These are phyloP conservation scores for Gyromitra esculenta DNA, from an alignment of 2,329 filamentous ascomycete species.

Conservation along the genomic window DNA sequence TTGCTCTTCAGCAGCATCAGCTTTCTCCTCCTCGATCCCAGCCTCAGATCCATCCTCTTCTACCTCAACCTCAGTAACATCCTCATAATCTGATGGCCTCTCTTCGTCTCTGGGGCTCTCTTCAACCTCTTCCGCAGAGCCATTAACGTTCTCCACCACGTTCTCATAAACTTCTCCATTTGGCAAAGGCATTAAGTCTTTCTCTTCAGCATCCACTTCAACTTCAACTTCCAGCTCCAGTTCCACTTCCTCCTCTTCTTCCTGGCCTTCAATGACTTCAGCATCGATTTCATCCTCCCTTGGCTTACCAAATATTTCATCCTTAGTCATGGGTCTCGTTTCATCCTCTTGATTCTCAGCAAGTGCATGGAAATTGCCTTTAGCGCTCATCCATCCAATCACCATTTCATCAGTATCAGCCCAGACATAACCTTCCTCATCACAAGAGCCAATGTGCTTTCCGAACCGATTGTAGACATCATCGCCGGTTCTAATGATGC, in stretches of 20 bases:
- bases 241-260: neutral
- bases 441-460: slow-evolving; percentile 32
- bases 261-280: slow-evolving; percentile 4
- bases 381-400: slow-evolving; percentile 37
- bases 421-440: slow-evolving; percentile 28
- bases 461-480: slow-evolving; percentile 32
- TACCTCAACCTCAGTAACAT: neutral
- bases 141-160: neutral
- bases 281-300: slow-evolving; percentile 7
- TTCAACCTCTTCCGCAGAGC: neutral
- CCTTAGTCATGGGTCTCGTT: slow-evolving; percentile 3
- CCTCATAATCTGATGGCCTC: neutral
- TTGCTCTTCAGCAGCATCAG: neutral
- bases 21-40: neutral
- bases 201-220: neutral
- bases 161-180: neutral
- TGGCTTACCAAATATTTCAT: slow-evolving; percentile 31
- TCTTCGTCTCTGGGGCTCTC: neutral
- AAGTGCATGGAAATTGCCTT: slow-evolving; percentile 26
- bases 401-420: slow-evolving; percentile 35
- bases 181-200: neutral
- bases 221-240: too few species aligned
- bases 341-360: slow-evolving; percentile 8
- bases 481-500: slow-evolving; percentile 12
- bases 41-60: neutral